phyloP scores from a whole-genome alignment of 2,329 filamentous ascomycete species.

The Scedosporium apiospermum region DNA sequence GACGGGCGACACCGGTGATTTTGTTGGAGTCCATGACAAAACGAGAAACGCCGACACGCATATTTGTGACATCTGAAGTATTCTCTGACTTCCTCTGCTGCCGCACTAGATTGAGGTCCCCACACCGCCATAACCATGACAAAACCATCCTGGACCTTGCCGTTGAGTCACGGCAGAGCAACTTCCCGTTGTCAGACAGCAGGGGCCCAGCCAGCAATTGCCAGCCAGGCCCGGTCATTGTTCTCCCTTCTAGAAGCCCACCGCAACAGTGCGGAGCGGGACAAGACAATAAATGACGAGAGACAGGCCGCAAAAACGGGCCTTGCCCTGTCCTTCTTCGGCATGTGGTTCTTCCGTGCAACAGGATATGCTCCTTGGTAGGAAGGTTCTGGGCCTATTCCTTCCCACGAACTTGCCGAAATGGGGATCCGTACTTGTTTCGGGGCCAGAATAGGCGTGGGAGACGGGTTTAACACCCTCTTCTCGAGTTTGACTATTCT shows the following conservation, averaged over 20 bases:
- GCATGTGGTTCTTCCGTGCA: background rate
- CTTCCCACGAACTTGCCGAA: background rate
- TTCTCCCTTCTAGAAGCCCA: background rate
- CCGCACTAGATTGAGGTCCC: background rate
- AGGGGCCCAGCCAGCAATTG: background rate
- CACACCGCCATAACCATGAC: background rate
- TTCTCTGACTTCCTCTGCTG: too few species aligned
- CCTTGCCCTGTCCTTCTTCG: background rate
- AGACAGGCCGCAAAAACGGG: background rate
- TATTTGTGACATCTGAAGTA: too few species aligned
- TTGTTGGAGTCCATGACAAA: too few species aligned
- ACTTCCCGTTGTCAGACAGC: background rate
- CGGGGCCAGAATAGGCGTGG: too few species aligned
- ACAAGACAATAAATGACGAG: background rate
- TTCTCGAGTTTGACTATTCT: too few species aligned
- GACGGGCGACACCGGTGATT: too few species aligned
- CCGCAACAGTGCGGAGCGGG: background rate
- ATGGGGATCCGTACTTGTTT: too few species aligned
- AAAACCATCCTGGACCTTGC: background rate
- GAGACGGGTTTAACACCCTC: too few species aligned
- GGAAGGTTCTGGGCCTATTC: too few species aligned
- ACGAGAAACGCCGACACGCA: too few species aligned
- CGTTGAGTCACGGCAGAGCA: background rate
- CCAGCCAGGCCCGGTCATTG: background rate
- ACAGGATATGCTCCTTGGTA: background rate